phyloP scores from a whole-genome alignment of 768 basidiomycete species.

The Leccinellum rugosiceps region DNA sequence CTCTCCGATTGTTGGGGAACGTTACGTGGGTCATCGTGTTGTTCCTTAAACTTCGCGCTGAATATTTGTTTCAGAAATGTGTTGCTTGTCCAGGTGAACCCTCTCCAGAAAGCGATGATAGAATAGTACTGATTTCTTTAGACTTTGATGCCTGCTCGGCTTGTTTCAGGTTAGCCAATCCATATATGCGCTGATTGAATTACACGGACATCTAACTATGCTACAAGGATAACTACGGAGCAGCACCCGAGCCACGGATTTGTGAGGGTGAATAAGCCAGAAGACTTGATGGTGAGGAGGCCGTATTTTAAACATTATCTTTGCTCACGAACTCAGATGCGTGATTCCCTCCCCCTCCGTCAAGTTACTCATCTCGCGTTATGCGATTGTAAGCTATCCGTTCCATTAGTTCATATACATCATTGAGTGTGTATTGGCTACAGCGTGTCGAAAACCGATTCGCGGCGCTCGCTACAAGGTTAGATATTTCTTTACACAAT shows the following conservation, averaged over 20 bases:
- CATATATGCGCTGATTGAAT: neutral
- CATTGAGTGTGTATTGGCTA: neutral
- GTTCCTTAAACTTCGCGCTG: conserved; percentile 2
- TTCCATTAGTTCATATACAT: too few species aligned
- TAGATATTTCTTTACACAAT: conserved; percentile 3
- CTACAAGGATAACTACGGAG: conserved; percentile 54
- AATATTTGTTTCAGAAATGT: conserved; percentile 61
- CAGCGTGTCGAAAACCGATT: conserved; percentile 50
- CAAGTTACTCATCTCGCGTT: conserved; percentile 47
- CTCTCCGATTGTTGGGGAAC: conserved; percentile 60
- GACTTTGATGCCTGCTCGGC: conserved; percentile 75
- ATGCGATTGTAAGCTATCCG: conserved; percentile 47
- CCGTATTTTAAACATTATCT: neutral
- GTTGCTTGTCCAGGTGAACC: conserved; percentile 53
- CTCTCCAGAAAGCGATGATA: neutral
- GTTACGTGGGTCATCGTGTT: conserved; percentile 54
- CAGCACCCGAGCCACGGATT: conserved; percentile 80
- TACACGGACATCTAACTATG: neutral
- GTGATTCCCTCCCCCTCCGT: conserved; percentile 19
- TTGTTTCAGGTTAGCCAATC: conserved; percentile 58
- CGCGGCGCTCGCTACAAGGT: conserved; percentile 73
- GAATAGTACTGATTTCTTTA: conserved; percentile 7
- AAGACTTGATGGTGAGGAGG: conserved; percentile 56
- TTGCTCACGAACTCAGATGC: conserved; percentile 25
- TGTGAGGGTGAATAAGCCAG: conserved; percentile 51